Percentiles rank a stretch among this genome's conserved stretches.
Conservation (phyloP, 306 rosid species). For the Parietaria judaica region DNA sequence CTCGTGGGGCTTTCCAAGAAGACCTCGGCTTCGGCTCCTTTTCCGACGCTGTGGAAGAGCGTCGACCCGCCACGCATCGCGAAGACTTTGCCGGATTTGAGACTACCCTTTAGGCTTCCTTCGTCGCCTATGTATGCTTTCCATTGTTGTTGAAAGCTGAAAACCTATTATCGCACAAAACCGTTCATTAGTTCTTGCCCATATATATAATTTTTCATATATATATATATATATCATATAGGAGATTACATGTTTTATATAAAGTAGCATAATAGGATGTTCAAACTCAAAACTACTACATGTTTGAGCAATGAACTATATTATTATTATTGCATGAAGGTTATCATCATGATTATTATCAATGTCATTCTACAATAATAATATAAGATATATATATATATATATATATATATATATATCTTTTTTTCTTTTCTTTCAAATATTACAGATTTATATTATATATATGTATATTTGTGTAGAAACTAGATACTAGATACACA, state of each 20-base stretch:
- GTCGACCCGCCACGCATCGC: constrained; percentile 28
- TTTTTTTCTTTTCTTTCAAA: no score
- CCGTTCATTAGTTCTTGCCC: no score
- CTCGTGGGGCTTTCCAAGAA: constrained; percentile 12
- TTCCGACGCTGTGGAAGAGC: constrained; percentile 14
- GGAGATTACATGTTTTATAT: no score
- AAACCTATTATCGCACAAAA: constrained; percentile 12
- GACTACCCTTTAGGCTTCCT: background rate
- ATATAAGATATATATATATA: background rate
- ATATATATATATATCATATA: no score
- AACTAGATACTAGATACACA: background rate
- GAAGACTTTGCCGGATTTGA: constrained; percentile 25
- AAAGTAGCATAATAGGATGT: no score
- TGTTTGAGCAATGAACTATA: no score
- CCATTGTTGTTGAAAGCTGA: constrained; percentile 37
- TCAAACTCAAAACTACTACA: no score
- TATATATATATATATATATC: background rate
- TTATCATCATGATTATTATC: no score
- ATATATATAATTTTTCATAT: no score
- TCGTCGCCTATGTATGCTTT: constrained; percentile 32
- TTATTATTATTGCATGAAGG: no score
- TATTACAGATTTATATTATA: background rate
- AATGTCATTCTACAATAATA: background rate
- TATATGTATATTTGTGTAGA: background rate
- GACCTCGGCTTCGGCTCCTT: constrained; percentile 23